Conservation (phyloP, 768 basidiomycete species). For the Lenzites betulinus region DNA sequence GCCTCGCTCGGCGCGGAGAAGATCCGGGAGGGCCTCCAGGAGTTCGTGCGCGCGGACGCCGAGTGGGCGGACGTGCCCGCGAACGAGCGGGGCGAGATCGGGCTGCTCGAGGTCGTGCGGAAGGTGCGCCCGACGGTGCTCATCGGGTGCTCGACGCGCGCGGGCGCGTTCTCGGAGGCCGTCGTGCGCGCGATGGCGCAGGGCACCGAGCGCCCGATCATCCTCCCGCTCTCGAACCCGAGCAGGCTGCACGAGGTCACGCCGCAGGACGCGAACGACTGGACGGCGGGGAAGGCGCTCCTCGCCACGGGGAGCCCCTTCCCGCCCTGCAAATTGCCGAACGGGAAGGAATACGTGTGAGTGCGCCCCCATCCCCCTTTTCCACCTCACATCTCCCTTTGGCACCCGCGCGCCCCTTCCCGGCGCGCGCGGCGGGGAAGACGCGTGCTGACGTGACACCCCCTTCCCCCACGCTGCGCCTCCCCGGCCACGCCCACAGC, state of each 20-base stretch:
- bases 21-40: constrained; percentile 49
- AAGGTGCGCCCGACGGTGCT: constrained; percentile 77
- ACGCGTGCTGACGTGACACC: constrained; percentile 1
- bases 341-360: constrained; percentile 66
- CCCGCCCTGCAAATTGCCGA: constrained; percentile 64
- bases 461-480: too few species aligned
- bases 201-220: constrained; percentile 72
- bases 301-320: constrained; percentile 88
- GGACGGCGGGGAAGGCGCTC: constrained; percentile 80
- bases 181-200: constrained; percentile 68
- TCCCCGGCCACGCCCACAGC: constrained; percentile 43
- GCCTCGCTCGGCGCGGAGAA: constrained; percentile 44
- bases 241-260: constrained; percentile 73
- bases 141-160: constrained; percentile 80
- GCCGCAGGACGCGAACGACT: constrained; percentile 71
- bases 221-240: constrained; percentile 84
- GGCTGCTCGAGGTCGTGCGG: constrained; percentile 69
- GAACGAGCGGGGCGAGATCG: constrained; percentile 44
- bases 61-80: constrained; percentile 49
- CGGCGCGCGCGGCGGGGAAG: background rate
- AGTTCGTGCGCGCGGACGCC: constrained; percentile 58
- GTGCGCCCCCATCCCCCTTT: constrained; percentile 23
- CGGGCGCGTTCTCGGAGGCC: constrained; percentile 76
- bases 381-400: too few species aligned
- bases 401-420: background rate